These are phyloP conservation scores for Arbutus unedo DNA, from an alignment of 148 eudicot species.

Conservation along the genomic window DNA sequence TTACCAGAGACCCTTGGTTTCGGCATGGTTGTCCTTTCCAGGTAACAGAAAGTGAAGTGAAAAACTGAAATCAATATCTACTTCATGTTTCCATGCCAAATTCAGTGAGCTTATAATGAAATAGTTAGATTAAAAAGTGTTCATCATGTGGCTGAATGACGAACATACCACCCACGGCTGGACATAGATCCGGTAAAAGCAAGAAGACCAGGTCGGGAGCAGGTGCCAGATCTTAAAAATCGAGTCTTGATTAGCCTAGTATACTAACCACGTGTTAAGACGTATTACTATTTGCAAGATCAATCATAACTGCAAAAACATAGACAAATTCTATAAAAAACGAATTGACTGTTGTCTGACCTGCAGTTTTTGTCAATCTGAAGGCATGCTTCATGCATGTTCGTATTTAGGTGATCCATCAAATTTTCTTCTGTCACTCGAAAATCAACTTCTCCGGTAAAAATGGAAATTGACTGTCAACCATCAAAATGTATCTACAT, in stretches of 20 bases:
- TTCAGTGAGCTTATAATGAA: background rate
- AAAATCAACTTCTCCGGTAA: conserved; percentile 44
- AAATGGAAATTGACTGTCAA: conserved; percentile 8
- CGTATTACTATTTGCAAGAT: background rate
- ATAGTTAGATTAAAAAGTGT: background rate
- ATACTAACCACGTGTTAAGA: too few relatives aligned
- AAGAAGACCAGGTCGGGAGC: too few relatives aligned
- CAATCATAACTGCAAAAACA: background rate
- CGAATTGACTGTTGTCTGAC: conserved; percentile 26
- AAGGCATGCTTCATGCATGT: conserved; percentile 79
- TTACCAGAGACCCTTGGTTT: too few relatives aligned
- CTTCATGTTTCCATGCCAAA: background rate
- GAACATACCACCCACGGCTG: too few relatives aligned
- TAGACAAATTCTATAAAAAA: background rate
- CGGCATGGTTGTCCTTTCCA: too few relatives aligned
- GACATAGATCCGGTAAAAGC: too few relatives aligned
- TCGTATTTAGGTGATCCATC: conserved; percentile 65
- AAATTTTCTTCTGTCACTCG: conserved; percentile 69
- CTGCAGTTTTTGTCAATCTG: conserved; percentile 69
- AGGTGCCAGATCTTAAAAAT: background rate
- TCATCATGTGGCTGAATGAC: too few relatives aligned
- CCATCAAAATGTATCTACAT: background rate
- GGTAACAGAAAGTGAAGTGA: background rate
- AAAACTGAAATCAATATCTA: background rate
- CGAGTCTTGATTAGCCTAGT: background rate